A percentile compares a stretch with the other conserved stretches of the same genome.
phyloP scores from a whole-genome alignment of 805 yeast species.

The Dipodascopsis uninucleata region DNA sequence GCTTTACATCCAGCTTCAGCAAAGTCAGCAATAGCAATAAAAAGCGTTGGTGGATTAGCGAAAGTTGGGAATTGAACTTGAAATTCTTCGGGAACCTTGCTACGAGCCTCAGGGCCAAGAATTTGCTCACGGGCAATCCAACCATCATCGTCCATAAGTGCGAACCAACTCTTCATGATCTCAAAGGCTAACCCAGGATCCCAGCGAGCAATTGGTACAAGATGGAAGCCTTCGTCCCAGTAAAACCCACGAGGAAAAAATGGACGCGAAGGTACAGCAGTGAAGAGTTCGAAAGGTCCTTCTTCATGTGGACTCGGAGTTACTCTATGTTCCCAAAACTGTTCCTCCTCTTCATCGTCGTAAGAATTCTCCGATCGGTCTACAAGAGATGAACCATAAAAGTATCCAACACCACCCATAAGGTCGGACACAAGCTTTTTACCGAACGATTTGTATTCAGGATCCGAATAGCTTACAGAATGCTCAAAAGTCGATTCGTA shows the following conservation, averaged over 20 bases:
- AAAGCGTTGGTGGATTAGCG: conserved; percentile 93
- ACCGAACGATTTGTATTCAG: conserved; percentile 54
- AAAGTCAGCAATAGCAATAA: conserved; percentile 44
- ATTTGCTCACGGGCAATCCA: conserved; percentile 98
- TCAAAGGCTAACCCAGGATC: conserved; percentile 46
- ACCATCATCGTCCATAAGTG: conserved; percentile 79
- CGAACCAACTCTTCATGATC: conserved; percentile 82
- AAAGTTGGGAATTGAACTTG: conserved; percentile 80
- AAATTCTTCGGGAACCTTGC: conserved; percentile 80
- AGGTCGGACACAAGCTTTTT: conserved; percentile 76
- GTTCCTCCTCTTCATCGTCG: conserved; percentile 58
- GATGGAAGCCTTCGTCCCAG: conserved; percentile 98
- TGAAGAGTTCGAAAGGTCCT: conserved; percentile 73
- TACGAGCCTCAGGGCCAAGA: conserved; percentile 84
- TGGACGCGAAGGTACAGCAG: conserved; percentile 87
- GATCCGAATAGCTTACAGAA: conserved; percentile 50
- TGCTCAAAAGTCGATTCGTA: conserved; percentile 52
- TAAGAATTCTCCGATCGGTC: conserved; percentile 67
- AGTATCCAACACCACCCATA: conserved; percentile 86
- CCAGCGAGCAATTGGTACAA: conserved; percentile 73
- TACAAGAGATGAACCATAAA: conserved; percentile 77
- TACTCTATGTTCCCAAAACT: conserved; percentile 38
- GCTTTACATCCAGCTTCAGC: conserved; percentile 22
- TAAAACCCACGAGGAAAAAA: conserved; percentile 95
- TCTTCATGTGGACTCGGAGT: conserved; percentile 40